Evolutionary conservation across 1,139 yeast species (phyloP).

Genomic region (Debaryomyces psychrophilus): DNA sequence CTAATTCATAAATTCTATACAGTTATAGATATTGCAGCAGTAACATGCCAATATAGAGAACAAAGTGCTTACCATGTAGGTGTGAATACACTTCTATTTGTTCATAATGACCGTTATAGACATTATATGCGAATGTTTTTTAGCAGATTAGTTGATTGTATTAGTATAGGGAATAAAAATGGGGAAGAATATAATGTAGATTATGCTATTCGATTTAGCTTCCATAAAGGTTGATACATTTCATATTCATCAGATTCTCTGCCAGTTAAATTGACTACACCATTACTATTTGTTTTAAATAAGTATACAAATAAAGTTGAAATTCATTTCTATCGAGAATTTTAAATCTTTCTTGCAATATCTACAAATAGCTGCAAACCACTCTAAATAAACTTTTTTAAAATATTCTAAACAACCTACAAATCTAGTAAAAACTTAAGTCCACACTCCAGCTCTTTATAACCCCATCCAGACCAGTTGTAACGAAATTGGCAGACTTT

Average conservation of each 20-base stretch:
- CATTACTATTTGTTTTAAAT: neutral
- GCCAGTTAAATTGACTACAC: neutral
- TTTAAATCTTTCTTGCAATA: neutral
- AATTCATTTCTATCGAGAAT: neutral
- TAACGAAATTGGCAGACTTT: slow-evolving; percentile 47
- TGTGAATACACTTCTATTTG: too few relatives aligned
- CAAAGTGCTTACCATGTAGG: neutral
- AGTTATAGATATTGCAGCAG: neutral
- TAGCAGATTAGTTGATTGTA: too few relatives aligned
- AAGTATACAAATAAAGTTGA: neutral
- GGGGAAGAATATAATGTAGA: too few relatives aligned
- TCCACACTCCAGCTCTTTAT: slow-evolving; percentile 72
- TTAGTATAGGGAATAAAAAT: too few relatives aligned
- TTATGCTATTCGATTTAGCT: too few relatives aligned
- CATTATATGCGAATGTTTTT: too few relatives aligned
- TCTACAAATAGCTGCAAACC: neutral
- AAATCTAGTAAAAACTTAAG: slow-evolving; percentile 22
- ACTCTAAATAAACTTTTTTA: neutral
- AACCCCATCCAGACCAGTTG: slow-evolving; percentile 82
- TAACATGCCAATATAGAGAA: neutral
- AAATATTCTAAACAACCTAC: neutral
- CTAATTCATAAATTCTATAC: neutral
- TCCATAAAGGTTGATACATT: too few relatives aligned
- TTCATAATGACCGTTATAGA: too few relatives aligned
- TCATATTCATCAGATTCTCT: too few relatives aligned